phyloP scores from a whole-genome alignment of 805 yeast species.

The Kuraishia ogatae region DNA sequence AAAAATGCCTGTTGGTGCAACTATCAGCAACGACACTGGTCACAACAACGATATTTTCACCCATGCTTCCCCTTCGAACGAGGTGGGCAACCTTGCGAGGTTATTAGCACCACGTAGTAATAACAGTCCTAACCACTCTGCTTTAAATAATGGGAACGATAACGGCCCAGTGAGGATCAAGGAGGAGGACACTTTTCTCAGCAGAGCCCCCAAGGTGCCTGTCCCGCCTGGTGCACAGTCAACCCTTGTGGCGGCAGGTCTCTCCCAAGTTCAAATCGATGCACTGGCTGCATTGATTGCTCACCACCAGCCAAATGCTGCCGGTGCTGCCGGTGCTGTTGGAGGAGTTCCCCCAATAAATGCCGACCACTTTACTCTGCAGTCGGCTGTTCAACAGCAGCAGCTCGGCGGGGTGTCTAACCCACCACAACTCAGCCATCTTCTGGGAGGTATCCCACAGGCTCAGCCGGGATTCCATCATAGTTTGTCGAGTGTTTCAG shows the following conservation, averaged over 20 bases:
- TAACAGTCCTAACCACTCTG: too few species aligned
- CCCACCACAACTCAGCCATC: background rate
- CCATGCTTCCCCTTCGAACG: background rate
- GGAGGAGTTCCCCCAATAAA: background rate
- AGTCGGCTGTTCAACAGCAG: constrained; percentile 6
- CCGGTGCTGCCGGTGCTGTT: constrained; percentile 5
- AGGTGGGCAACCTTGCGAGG: background rate
- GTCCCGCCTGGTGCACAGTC: constrained; percentile 70
- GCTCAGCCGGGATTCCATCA: background rate
- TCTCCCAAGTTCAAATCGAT: constrained; percentile 61
- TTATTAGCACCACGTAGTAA: too few species aligned
- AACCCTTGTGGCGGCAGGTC: constrained; percentile 57
- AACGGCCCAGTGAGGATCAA: background rate
- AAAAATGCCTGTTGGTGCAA: background rate
- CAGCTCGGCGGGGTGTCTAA: background rate
- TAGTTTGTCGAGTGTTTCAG: background rate
- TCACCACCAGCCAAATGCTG: constrained; percentile 35
- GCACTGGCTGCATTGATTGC: constrained; percentile 68
- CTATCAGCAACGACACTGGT: background rate
- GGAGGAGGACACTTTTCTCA: background rate
- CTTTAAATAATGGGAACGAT: background rate
- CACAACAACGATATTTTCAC: too few species aligned
- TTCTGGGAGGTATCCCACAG: too few species aligned
- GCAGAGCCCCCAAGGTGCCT: constrained; percentile 43
- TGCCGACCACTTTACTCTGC: background rate